Conservation (phyloP, 495 filamentous ascomycete species). For the Emericellopsis terricola region DNA sequence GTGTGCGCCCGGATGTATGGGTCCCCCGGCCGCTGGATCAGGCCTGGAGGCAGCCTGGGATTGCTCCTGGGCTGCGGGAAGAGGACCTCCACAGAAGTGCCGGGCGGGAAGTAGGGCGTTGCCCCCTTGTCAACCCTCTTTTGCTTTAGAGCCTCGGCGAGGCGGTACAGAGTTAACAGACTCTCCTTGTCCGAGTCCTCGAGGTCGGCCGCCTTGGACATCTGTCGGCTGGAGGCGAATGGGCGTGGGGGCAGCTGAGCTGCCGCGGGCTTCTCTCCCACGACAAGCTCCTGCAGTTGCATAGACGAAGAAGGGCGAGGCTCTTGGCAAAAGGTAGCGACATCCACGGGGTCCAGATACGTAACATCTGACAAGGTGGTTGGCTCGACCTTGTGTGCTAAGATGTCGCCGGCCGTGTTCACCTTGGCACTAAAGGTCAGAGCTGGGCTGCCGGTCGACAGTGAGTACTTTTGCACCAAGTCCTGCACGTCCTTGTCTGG, state of each 20-base stretch:
- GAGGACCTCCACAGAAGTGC: conserved; percentile 13
- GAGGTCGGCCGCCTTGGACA: conserved; percentile 17
- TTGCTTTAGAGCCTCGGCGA: conserved; percentile 17
- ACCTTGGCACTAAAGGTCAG: conserved; percentile 72
- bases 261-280: conserved; percentile 10
- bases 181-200: conserved; percentile 12
- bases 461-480: conserved; percentile 40
- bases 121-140: conserved; percentile 19
- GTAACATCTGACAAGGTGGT: conserved; percentile 56
- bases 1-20: conserved; percentile 23
- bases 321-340: conserved; percentile 1
- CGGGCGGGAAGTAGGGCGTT: conserved; percentile 15
- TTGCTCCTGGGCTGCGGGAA: conserved; percentile 8
- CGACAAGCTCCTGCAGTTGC: conserved; percentile 5
- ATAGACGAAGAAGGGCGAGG: too few relatives aligned
- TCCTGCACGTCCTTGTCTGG: conserved; percentile 27
- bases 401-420: conserved; percentile 38
- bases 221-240: conserved; percentile 9
- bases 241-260: too few relatives aligned
- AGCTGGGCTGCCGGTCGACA: conserved; percentile 45
- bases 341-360: conserved; percentile 21
- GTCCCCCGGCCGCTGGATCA: conserved; percentile 14
- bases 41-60: not conserved
- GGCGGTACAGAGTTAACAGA: conserved; percentile 14
- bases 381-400: conserved; percentile 54